A percentile compares a stretch with the other conserved stretches of the same genome.
Conservation (phyloP, 2,329 filamentous ascomycete species). For the Chaetomiaceae sp. region DNA sequence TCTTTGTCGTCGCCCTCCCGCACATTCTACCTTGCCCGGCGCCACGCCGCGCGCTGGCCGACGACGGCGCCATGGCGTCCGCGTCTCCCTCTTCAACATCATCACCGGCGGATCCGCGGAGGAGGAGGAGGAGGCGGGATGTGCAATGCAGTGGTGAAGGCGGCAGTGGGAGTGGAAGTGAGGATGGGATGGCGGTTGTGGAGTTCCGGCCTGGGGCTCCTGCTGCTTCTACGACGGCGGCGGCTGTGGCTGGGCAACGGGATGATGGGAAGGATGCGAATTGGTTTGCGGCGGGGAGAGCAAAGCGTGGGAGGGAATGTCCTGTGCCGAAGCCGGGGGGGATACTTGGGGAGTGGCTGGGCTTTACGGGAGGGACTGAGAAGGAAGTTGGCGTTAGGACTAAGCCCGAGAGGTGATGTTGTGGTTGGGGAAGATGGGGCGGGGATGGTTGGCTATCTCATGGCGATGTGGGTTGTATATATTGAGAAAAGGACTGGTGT, state of each 20-base stretch:
- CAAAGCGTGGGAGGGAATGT: slow-evolving; percentile 61
- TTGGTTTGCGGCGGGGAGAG: slow-evolving; percentile 33
- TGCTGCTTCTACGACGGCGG: background rate
- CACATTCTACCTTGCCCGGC: slow-evolving; percentile 90
- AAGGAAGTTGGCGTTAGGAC: background rate
- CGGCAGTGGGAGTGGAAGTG: background rate
- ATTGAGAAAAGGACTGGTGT: background rate
- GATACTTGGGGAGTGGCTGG: slow-evolving; percentile 45
- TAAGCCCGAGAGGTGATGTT: slow-evolving; percentile 8
- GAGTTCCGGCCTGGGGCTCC: slow-evolving; percentile 4
- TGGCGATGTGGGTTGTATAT: background rate
- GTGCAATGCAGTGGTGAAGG: background rate
- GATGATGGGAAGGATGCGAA: slow-evolving; percentile 38
- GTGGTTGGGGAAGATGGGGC: background rate
- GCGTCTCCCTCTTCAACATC: slow-evolving; percentile 36
- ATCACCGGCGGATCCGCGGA: slow-evolving; percentile 29
- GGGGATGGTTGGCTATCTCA: background rate
- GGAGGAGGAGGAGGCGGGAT: slow-evolving; percentile 18
- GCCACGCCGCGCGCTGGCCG: slow-evolving; percentile 65
- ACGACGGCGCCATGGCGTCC: slow-evolving; percentile 70
- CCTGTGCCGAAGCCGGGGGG: slow-evolving; percentile 88
- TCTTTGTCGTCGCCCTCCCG: slow-evolving; percentile 85
- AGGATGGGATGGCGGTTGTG: background rate
- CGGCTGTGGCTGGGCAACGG: too few relatives aligned
- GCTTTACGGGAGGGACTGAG: slow-evolving; percentile 44